Base-by-base conservation (phyloP, 75 land plant species). In the Chamaecyparis obtusa region DNA sequence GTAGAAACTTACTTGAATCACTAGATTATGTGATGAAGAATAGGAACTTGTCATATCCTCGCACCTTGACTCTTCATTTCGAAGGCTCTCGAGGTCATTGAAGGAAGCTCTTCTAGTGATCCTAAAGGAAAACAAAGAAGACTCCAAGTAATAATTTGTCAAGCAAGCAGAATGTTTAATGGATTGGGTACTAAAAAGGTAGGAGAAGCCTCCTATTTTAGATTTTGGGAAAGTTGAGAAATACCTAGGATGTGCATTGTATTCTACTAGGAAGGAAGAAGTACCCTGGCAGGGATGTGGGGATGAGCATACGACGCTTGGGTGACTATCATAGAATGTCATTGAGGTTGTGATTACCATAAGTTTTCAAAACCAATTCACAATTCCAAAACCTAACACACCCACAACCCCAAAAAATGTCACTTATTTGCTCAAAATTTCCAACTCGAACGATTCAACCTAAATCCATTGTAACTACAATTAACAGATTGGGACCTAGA, bases 171-270 rank as follows among this genome's bases (percentile, higher is more conserved):
- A 35, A 69, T 72, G 91, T 51, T 64, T 86, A 2, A 85, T 72
- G 1, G 95, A 33, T 4, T 86, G 71, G 14, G 93, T 84, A 0
- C 92, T 84, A 86, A 95, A 93, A 5, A 95, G 86, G 83, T 89
- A 89, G 77, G 94, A 93, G 33, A 95, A 88, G 32, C 96, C 96
- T 3, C 96, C 96, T 14, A 86, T 27, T 13, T 85, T 57, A 37
- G 92, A 76, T 86, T 88, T 93, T 49, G 90, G 89, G 2, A 82
- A 85, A 89, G 41, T 93, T 89, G 54, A 83, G 43, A 30, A 92
- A 69, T 2, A 89, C 77, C 87, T 88, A 77, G 60, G 46, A 86
- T 30, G 91, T 48, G 9, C n/a, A n/a, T 80, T 49, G n/a, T 80
- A 24, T 9, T 80, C 83, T 44, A 15, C 9, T 43, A 80, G 48